phyloP scores from a whole-genome alignment of 2,329 filamentous ascomycete species.

The Diaporthe citriasiana region DNA sequence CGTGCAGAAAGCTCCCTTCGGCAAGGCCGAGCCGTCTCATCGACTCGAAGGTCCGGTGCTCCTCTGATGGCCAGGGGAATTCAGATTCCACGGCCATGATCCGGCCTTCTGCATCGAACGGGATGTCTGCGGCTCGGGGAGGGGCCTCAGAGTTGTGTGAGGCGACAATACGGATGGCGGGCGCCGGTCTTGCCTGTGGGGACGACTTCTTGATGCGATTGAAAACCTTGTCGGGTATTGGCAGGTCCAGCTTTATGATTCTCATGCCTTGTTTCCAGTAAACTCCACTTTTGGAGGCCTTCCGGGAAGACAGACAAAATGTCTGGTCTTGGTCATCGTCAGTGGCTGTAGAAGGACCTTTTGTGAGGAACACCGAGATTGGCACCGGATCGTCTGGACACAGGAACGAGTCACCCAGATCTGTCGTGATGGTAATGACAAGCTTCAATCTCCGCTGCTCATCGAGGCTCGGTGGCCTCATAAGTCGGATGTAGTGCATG shows the following conservation, averaged over 20 bases:
- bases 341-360: background rate
- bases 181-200: slow-evolving; percentile 32
- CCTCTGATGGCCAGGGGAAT: slow-evolving; percentile 43
- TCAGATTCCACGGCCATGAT: slow-evolving; percentile 61
- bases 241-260: slow-evolving; percentile 54
- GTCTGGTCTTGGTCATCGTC: background rate
- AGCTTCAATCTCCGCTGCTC: slow-evolving; percentile 54
- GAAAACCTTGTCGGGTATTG: slow-evolving; percentile 43
- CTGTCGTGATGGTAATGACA: slow-evolving; percentile 69
- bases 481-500: slow-evolving; percentile 72
- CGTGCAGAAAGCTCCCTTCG: slow-evolving; percentile 49
- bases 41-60: slow-evolving; percentile 46
- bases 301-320: background rate
- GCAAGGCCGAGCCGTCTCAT: slow-evolving; percentile 51
- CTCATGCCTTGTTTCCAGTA: slow-evolving; percentile 53
- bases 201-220: background rate
- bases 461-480: slow-evolving; percentile 61
- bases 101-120: slow-evolving; percentile 50
- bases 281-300: slow-evolving; percentile 33
- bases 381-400: slow-evolving; percentile 60
- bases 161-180: slow-evolving; percentile 48
- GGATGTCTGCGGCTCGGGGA: slow-evolving; percentile 46
- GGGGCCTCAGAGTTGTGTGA: slow-evolving; percentile 31
- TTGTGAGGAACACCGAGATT: slow-evolving; percentile 50
- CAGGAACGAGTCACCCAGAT: slow-evolving; percentile 69